Evolutionary conservation across 2,329 filamentous ascomycete species (phyloP).

Genomic region (Metarhizium robertsii): DNA sequence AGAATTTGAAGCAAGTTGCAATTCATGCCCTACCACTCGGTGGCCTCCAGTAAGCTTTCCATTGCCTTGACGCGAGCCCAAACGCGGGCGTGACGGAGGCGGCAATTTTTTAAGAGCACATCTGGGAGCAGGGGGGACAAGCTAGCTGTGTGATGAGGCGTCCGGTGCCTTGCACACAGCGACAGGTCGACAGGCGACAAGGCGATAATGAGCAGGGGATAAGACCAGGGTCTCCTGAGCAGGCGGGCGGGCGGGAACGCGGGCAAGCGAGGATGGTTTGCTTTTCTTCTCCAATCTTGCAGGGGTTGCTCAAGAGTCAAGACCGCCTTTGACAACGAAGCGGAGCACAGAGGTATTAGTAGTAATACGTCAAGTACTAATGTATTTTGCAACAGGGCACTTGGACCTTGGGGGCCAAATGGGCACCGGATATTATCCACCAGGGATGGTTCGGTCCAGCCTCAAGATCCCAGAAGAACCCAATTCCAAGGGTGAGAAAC

Average conservation of each 20-base stretch:
- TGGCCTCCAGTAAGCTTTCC: too few species aligned
- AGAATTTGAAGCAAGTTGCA: too few species aligned
- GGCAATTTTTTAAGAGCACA: too few species aligned
- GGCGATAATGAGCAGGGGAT: background rate
- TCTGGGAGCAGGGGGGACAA: background rate
- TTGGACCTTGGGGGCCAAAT: too few species aligned
- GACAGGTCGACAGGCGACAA: background rate
- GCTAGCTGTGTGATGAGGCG: background rate
- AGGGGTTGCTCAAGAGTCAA: background rate
- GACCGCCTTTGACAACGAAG: background rate
- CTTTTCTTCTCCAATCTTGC: background rate
- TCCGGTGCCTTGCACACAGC: background rate
- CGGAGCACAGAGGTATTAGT: background rate
- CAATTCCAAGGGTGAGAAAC: background rate
- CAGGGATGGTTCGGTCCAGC: too few species aligned
- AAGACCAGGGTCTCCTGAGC: background rate
- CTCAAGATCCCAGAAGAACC: background rate
- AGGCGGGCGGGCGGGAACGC: conserved; percentile 2
- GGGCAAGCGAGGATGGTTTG: conserved; percentile 4
- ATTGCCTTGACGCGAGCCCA: too few species aligned
- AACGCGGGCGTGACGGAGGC: too few species aligned
- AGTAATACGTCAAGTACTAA: too few species aligned
- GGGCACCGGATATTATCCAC: too few species aligned
- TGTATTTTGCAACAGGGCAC: background rate
- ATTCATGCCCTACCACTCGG: too few species aligned